phyloP scores from a whole-genome alignment of 2,329 filamentous ascomycete genomes.

The Fusarium pilosicola region DNA sequence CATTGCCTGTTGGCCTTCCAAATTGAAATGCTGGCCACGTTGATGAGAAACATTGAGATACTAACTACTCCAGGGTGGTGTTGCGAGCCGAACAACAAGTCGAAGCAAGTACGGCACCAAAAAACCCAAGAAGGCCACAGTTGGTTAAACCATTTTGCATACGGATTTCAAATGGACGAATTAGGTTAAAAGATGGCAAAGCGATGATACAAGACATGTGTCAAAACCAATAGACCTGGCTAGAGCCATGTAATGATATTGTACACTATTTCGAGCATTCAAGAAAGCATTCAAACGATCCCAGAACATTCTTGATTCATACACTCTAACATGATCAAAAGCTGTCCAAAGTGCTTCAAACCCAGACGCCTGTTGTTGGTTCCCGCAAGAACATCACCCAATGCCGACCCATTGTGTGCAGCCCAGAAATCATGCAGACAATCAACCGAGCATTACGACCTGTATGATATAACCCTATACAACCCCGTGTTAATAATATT shows the following conservation, averaged over 20 bases:
- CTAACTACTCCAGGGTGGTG: conserved; percentile 76
- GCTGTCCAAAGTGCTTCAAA: conserved; percentile 44
- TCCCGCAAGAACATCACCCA: conserved; percentile 35
- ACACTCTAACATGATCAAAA: conserved; percentile 44
- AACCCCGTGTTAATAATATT: not conserved
- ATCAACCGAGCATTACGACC: conserved; percentile 38
- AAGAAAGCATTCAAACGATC: conserved; percentile 30
- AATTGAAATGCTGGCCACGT: not conserved
- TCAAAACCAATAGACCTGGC: conserved; percentile 28
- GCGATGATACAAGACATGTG: conserved; percentile 6
- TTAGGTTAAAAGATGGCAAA: not conserved
- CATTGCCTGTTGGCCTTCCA: no score
- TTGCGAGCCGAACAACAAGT: conserved; percentile 82
- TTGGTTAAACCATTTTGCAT: conserved; percentile 50
- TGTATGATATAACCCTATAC: conserved; percentile 33
- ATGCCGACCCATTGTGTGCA: conserved; percentile 34
- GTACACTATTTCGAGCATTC: conserved; percentile 39
- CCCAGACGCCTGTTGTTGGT: conserved; percentile 44
- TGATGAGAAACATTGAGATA: accelerated
- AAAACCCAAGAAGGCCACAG: conserved; percentile 88
- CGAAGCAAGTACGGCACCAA: conserved; percentile 98
- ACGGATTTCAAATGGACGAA: not conserved
- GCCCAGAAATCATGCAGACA: conserved; percentile 33
- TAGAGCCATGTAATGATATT: conserved; percentile 42
- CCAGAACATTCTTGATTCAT: conserved; percentile 41